Evolutionary conservation across 1,139 yeast genomes (phyloP), one percentile per base, ranked within the genome.

Genomic region (Yamadazyma oceani): DNA sequence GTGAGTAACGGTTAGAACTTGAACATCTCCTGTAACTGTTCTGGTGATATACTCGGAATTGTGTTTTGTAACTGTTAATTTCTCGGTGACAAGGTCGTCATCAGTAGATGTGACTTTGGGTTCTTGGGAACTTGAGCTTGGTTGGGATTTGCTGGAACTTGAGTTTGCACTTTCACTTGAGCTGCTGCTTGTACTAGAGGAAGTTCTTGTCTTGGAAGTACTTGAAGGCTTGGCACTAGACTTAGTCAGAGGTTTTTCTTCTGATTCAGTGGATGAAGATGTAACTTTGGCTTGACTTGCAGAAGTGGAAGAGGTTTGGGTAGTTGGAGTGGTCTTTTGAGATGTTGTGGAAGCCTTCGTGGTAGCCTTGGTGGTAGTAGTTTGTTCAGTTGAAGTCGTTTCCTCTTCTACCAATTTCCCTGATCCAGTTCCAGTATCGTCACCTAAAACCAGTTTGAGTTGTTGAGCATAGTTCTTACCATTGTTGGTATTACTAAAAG

Each of bases 401-500:
- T 5, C 17, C 3, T 29, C 12, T 4, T 29, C 32, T 13, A 19
- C 32, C 17, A 17, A 19, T 12, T 27, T 27, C 13, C 30, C 30
- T 5, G 30, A 27, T 10, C 30, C 30, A 15, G 30, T 6, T 7
- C 21, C 21, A 16, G 28, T 16, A 3, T 28, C 14, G 16, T 35
- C 27, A 4, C 31, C 43, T 30, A 53, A 36, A 5, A 43, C 26
- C 5, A 21, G 25, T 27, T 47, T 51, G 44, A 78, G 62, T 12
- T 64, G 66, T 25, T 50, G 45, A 22, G 54, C 77, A 54, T 60
- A 78, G 38, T 64, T 65, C 16, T 54, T 57, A 26, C 80, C 81
- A 42, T 63, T 58, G 32, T 69, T 66, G 19, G 55, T 58, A 55
- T 86, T 87, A 15, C 71, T 56, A 56, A 71, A 76, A 12, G 84